Evolutionary conservation across 2,329 filamentous ascomycete species (phyloP).

Genomic region (Penicillium hordei): DNA sequence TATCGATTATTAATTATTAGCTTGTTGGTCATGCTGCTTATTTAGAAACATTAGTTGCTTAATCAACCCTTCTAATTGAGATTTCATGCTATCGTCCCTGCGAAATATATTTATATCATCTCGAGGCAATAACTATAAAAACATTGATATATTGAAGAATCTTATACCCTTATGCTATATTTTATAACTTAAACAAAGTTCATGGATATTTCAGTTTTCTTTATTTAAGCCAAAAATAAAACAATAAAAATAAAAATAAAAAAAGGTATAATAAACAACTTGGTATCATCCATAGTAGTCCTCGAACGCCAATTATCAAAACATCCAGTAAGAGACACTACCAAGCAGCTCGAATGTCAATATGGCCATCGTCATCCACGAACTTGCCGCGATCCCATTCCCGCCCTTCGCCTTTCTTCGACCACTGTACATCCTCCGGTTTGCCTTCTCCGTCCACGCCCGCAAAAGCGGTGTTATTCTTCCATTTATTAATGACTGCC

Average conservation of each 20-base stretch:
- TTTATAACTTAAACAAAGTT: too few relatives aligned
- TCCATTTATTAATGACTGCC: constrained; percentile 70
- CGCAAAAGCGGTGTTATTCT: constrained; percentile 60
- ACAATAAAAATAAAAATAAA: not conserved
- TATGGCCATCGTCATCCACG: constrained; percentile 55
- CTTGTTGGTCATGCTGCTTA: too few relatives aligned
- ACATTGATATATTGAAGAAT: not conserved
- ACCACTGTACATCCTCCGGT: constrained; percentile 71
- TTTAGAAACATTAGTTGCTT: not conserved
- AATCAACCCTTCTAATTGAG: not conserved
- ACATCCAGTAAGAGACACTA: constrained; percentile 15
- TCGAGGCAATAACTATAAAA: not conserved
- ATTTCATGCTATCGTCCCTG: not conserved
- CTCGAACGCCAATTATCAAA: constrained; percentile 8
- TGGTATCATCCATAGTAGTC: constrained; percentile 7
- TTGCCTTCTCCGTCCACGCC: constrained; percentile 53
- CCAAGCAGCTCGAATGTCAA: constrained; percentile 54
- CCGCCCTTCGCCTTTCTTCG: constrained; percentile 64
- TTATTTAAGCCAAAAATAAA: too few relatives aligned
- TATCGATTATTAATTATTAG: not conserved
- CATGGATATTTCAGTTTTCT: too few relatives aligned
- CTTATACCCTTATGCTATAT: too few relatives aligned
- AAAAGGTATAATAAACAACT: not conserved
- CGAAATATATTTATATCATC: not conserved
- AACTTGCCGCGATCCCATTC: constrained; percentile 58